Evolutionary conservation across 768 basidiomycete genomes (phyloP), one percentile per base, ranked within the genome.

Genomic region (Psilocybe cubensis): DNA sequence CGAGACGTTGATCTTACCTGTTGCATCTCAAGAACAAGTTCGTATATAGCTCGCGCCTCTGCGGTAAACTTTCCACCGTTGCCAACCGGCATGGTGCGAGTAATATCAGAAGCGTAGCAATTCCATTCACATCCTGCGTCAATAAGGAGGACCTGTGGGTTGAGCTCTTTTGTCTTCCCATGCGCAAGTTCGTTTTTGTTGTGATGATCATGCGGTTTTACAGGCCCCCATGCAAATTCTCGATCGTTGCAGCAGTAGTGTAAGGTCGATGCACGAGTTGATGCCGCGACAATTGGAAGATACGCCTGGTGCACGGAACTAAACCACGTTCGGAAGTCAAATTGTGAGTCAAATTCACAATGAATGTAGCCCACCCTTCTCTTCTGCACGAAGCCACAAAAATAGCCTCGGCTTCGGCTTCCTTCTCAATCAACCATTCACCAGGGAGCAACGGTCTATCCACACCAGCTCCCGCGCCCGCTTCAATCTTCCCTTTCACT

Each of bases 211-310:
- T 81, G 77, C 1, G 76, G 70, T 2, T 75, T 68, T 18, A 89
- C 74, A 5, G 92, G 92, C 2, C 91, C 91, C 92, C 91, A 94
- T 1, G 89, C 87, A 67, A 94, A 92, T 44, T 86, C 88, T 56
- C 83, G 83, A 68, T 95, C 92, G 66, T 96, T 97, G 75, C 93
- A 95, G 66, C 94, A 94, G 72, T 98, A 98, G 67, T 98, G 96
- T 3, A 98, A 77, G 0, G 94, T 97, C 1, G 93, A 88, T 3
- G 95, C 94, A 18, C 93, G 83, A 2, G 84, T 85, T 0, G 94
- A 89, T 0, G 90, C 88, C 1, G 96, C 96, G 2, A 95, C 91
- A 52, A 97, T 97, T 1, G 96, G 95, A 6, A 92, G 79, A 72
- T 98, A 98, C 0, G 95, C 93, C 73, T 96, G 94, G 50, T 90